These are phyloP conservation scores for Helianthus annuus DNA, from an alignment of 129 eudicot species.

Conservation along the genomic window DNA sequence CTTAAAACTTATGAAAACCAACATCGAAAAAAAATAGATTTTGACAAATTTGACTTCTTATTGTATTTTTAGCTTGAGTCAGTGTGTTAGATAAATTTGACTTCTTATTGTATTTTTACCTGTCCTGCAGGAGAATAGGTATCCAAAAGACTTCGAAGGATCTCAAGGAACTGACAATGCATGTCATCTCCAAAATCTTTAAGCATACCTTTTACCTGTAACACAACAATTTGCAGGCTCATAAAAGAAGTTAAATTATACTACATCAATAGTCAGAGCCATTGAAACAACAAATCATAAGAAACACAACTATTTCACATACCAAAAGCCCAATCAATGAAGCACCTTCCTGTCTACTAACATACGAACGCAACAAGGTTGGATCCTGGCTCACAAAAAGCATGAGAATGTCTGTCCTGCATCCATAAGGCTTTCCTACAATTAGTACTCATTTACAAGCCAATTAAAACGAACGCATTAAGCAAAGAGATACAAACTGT, in stretches of 20 bases:
- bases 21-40: neutral
- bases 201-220: constrained; percentile 90
- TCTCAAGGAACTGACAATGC: constrained; percentile 96
- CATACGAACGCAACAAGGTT: constrained; percentile 72
- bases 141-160: constrained; percentile 83
- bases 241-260: neutral
- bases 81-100: neutral
- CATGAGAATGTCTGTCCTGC: constrained; percentile 98
- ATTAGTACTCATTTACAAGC: constrained; percentile 12
- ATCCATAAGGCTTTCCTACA: constrained; percentile 44
- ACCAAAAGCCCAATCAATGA: constrained; percentile 90
- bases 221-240: neutral
- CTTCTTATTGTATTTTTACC: constrained; percentile 39
- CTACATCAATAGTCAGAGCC: constrained; percentile 10
- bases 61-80: neutral
- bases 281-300: neutral
- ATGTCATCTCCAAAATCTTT: constrained; percentile 91
- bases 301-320: neutral
- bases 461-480: neutral
- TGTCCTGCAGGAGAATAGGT: constrained; percentile 61
- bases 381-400: constrained; percentile 86
- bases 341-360: constrained; percentile 65
- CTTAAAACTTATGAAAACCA: neutral
- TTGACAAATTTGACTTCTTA: neutral
- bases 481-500: constrained; percentile 19